Percentiles rank a stretch among this genome's conserved stretches.
Evolutionary conservation across 78 protist species (phyloP).

Genomic region (Protostelium mycophagum): DNA sequence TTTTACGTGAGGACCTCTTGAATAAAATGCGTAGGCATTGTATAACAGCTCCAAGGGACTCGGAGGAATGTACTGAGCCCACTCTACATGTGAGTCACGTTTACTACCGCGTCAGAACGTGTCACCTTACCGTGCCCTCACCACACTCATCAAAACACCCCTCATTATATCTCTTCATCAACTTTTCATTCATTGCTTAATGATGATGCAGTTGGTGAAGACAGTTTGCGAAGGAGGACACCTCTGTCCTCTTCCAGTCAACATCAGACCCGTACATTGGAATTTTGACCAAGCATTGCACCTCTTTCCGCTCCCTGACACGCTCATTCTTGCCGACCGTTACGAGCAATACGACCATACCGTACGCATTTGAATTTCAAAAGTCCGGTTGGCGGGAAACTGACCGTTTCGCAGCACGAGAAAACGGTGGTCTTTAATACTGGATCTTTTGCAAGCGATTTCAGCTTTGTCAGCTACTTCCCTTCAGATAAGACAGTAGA

Average conservation of each 20-base stretch:
- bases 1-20: slow-evolving; percentile 28
- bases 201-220: not conserved
- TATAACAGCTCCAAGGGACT: not conserved
- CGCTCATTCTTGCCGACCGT: not conserved
- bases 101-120: not conserved
- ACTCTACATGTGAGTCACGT: not conserved
- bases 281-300: slow-evolving; percentile 16
- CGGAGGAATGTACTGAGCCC: slow-evolving; percentile 2
- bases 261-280: slow-evolving; percentile 39
- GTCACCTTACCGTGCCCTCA: too few relatives aligned
- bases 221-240: slow-evolving; percentile 23
- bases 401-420: not conserved
- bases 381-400: too few relatives aligned
- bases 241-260: slow-evolving; percentile 33
- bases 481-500: not conserved
- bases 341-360: not conserved
- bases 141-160: too few relatives aligned
- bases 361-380: too few relatives aligned
- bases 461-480: not conserved
- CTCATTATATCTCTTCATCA: not conserved
- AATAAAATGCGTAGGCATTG: slow-evolving; percentile 24
- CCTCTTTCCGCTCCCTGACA: slow-evolving; percentile 29
- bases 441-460: not conserved
- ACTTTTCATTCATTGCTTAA: not conserved
- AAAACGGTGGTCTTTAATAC: not conserved